Evolutionary conservation across 139 green algal genomes (phyloP).

Genomic region (Desmodesmus armatus): DNA sequence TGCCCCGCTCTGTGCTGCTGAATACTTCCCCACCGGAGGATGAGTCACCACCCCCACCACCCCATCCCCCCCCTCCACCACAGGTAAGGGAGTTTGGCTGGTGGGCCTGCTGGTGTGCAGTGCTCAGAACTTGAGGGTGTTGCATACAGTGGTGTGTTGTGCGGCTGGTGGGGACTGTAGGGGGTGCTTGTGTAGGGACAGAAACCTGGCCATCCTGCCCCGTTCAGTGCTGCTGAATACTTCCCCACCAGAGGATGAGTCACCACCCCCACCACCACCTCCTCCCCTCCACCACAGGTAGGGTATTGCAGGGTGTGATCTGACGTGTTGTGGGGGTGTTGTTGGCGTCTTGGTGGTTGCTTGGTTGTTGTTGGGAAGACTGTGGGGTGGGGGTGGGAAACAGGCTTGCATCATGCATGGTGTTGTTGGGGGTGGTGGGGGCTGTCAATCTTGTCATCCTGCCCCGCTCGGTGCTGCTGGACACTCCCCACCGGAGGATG

Average conservation of each 20-base stretch:
- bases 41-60: conserved; percentile 80
- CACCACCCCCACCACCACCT: conserved; percentile 83
- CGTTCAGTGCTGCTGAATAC: conserved; percentile 76
- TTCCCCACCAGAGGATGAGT: conserved; percentile 78
- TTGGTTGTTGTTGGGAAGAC: too few species aligned
- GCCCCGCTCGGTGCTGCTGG: conserved; percentile 76
- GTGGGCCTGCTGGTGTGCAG: too few species aligned
- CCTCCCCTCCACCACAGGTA: conserved; percentile 82
- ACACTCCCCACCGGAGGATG: conserved; percentile 77
- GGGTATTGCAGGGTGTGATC: neutral
- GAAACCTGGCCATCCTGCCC: conserved; percentile 97
- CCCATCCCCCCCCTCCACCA: conserved; percentile 88
- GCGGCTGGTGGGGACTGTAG: too few species aligned
- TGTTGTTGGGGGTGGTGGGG: too few species aligned
- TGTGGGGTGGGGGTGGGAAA: too few species aligned
- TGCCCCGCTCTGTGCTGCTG: conserved; percentile 79
- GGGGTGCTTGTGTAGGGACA: too few species aligned
- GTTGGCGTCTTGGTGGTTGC: too few species aligned
- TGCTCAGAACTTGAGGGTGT: too few species aligned
- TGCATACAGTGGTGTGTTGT: too few species aligned
- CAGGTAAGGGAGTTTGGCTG: conserved; percentile 32
- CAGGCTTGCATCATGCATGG: too few species aligned
- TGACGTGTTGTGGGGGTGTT: neutral
- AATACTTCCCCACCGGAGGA: conserved; percentile 74
- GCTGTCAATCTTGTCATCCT: conserved; percentile 98